phyloP scores from a whole-genome alignment of 176 grass and related monocot species.

The maize (Zea mays) region Zm-B73-REFERENCE-NAM-5.0 NC_050103.1:98072001-98072500 shows the following conservation, averaged over 20 bases:
- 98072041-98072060: too few relatives aligned
- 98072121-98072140: too few relatives aligned
- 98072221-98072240: neutral
- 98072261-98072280: neutral
- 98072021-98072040: too few relatives aligned
- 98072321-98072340: neutral
- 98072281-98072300: neutral
- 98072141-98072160: too few relatives aligned
- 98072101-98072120: too few relatives aligned
- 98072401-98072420: slow-evolving; percentile 19
- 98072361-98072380: neutral
- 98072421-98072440: slow-evolving; percentile 30
- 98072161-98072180: too few relatives aligned
- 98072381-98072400: neutral
- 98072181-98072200: too few relatives aligned
- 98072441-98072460: slow-evolving; percentile 59
- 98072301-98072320: neutral
- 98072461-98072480: slow-evolving; percentile 71
- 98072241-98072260: slow-evolving; percentile 3
- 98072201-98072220: neutral
- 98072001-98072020: too few relatives aligned
- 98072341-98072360: neutral
- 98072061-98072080: too few relatives aligned
- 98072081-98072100: too few relatives aligned
- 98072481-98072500: slow-evolving; percentile 56